phyloP scores from a whole-genome alignment of 2,329 filamentous ascomycete genomes.

The Phaeosphaeriaceae sp. region DNA sequence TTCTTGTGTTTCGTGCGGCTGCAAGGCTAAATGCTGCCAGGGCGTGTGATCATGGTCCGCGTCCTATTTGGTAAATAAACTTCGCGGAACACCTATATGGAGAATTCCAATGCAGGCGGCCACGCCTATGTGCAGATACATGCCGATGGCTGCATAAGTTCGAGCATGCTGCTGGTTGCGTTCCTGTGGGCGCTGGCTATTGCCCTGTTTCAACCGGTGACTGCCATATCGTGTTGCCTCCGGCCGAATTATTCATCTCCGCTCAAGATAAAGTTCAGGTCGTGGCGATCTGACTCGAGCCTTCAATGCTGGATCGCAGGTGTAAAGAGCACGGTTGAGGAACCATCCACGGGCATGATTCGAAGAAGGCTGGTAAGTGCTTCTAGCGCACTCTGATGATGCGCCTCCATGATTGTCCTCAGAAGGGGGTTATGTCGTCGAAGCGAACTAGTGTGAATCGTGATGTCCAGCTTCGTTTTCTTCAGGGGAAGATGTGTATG shows the following conservation, averaged over 20 bases:
- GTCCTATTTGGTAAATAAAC: neutral
- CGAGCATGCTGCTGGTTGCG: neutral
- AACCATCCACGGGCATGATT: constrained; percentile 10
- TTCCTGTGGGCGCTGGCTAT: neutral
- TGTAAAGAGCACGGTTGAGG: constrained; percentile 1
- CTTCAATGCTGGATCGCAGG: neutral
- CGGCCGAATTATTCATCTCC: constrained; percentile 8
- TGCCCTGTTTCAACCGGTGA: neutral
- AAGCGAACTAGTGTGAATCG: constrained; percentile 7
- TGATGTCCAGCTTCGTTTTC: neutral
- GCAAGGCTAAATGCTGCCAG: neutral
- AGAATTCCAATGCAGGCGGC: constrained; percentile 1
- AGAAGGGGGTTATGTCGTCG: constrained; percentile 3
- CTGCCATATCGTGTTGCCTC: neutral
- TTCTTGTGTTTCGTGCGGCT: neutral
- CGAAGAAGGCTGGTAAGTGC: constrained; percentile 18
- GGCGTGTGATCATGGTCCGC: neutral
- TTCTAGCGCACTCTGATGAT: constrained; percentile 27
- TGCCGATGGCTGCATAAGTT: neutral
- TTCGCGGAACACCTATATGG: constrained; percentile 1
- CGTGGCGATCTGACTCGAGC: constrained; percentile 7
- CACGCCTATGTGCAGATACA: neutral
- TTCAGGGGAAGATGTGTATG: neutral
- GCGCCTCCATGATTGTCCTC: neutral
- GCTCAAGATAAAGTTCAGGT: constrained; percentile 19